phyloP scores from a whole-genome alignment of 306 rosid genomes.

The Phaseolus lunatus region DNA sequence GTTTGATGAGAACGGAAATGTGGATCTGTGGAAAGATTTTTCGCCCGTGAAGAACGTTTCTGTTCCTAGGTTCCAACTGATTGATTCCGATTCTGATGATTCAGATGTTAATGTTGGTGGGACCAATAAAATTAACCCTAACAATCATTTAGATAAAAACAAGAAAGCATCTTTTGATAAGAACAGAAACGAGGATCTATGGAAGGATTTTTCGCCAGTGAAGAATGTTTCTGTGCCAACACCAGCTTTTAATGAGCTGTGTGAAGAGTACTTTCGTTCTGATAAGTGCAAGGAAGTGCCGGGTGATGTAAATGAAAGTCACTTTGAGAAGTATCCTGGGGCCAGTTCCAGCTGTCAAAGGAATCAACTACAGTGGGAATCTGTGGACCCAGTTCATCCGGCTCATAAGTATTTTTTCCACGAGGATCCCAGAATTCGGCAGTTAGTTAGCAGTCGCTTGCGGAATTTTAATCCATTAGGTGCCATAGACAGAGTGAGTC shows the following conservation, averaged over 20 bases:
- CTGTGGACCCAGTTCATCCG: constrained; percentile 58
- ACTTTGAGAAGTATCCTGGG: constrained; percentile 28
- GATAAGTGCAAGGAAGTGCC: constrained; percentile 46
- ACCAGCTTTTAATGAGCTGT: constrained; percentile 82
- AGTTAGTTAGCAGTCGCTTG: constrained; percentile 66
- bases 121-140: constrained; percentile 26
- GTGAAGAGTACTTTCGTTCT: constrained; percentile 65
- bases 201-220: constrained; percentile 70
- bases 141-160: neutral
- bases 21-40: constrained; percentile 76
- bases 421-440: constrained; percentile 69
- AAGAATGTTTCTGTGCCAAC: constrained; percentile 69
- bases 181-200: constrained; percentile 56
- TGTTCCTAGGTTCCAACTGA: constrained; percentile 47
- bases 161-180: constrained; percentile 24
- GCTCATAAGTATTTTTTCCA: constrained; percentile 82
- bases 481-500: constrained; percentile 55
- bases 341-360: constrained; percentile 45
- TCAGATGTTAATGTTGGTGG: constrained; percentile 40
- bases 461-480: constrained; percentile 72
- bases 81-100: constrained; percentile 72
- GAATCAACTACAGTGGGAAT: constrained; percentile 56
- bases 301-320: constrained; percentile 33
- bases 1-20: constrained; percentile 32
- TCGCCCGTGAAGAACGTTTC: constrained; percentile 57